Evolutionary conservation across 1,139 yeast genomes (phyloP), one percentile per base, ranked within the genome.

Genomic region (Debaryomyces fabryi): DNA sequence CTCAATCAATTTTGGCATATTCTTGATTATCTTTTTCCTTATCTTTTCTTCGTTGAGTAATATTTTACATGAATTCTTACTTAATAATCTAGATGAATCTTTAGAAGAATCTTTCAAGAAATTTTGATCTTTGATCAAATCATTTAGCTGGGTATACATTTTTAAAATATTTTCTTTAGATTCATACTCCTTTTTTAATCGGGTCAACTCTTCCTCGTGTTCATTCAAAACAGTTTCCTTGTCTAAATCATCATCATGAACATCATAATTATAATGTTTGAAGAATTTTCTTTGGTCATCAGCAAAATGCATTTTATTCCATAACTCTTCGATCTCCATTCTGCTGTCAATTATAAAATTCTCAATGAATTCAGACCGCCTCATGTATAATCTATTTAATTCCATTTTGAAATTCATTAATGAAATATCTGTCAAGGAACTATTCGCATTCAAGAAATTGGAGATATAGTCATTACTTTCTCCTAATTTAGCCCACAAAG

Each of bases 11-110:
- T 74, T 72, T 0, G 98, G 98, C 58, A 89, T 71, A 55, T 79
- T 79, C 58, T 83, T 83, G 25, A 82, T 71, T 5, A 92, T 74
- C 48, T 79, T 78, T 57, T 86, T 86, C 46, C 97, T 74, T 39
- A 83, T 74, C 59, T 80, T 85, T 59, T 91, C 97, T 64, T 93
- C 98, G 52, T 86, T 80, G 51, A 88, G 75, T 48, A 92, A 69
- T 24, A 91, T 85, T 52, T 85, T 85, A 55, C 95, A 92, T 3
- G 93, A 87, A 54, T 90, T 85, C 58, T 88, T 82, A 52, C 88
- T 81, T 45, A 88, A 69, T 38, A 92, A 72, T 52, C 98, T 76
- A 0, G 95, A 84, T 0, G 97, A 85, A 62, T 93, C 96, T 57
- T 83, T 86, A 1, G 88, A 80, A 4, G 95, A 83, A 54, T 83